These are phyloP conservation scores for Cercophora newfieldiana DNA, from an alignment of 495 filamentous ascomycete genomes.

Conservation along the genomic window DNA sequence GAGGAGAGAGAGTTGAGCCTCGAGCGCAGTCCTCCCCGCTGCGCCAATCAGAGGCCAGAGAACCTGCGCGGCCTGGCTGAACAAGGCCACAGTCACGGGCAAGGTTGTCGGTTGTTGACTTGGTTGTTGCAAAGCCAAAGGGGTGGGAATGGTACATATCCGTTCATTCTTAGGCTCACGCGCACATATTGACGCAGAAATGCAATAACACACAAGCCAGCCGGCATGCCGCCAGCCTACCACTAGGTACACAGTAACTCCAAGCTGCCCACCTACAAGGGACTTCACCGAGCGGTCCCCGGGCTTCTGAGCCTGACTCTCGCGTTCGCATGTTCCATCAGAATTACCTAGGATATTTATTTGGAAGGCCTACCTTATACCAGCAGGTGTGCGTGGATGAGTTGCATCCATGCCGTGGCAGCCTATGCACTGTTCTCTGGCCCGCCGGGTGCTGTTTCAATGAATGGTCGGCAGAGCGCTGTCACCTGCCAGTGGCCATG, in stretches of 20 bases:
- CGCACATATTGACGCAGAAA: background rate
- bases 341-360: background rate
- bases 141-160: background rate
- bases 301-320: background rate
- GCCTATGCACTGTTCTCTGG: constrained; percentile 1
- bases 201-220: background rate
- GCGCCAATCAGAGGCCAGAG: background rate
- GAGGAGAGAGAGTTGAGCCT: constrained; percentile 14
- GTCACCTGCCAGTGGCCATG: background rate
- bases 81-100: no score
- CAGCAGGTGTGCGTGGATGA: no score
- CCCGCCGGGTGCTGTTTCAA: constrained; percentile 11
- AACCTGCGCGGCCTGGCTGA: background rate
- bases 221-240: background rate
- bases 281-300: background rate
- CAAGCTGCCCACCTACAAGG: background rate
- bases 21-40: background rate
- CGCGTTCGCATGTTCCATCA: background rate
- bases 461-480: background rate
- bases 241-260: no score
- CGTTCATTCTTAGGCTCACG: background rate
- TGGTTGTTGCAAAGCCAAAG: background rate
- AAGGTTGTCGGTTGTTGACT: background rate
- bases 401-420: background rate
- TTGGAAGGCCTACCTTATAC: background rate